Base-by-base conservation (phyloP, 306 rosid species). In the Cicer judaicum region DNA sequence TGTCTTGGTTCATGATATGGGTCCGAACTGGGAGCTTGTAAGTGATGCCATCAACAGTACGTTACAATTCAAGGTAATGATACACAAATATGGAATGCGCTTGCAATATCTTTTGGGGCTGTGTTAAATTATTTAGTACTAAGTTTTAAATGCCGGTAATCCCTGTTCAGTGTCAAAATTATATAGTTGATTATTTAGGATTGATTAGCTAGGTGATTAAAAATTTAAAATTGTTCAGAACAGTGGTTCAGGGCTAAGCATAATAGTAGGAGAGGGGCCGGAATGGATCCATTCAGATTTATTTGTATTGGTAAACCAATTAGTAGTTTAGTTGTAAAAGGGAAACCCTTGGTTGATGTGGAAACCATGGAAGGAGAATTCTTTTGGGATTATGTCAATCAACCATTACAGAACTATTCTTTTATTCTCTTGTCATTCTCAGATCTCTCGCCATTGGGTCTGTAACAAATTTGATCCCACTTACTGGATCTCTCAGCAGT, bases 1-100 rank as follows among this genome's bases (percentile, higher is more conserved):
- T 85, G 99, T 95, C 62, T 86, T 92, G 70, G 99, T 92, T 55
- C 99, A 95, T 79, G 99, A 95, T 81, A 90, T 95, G 99, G 99
- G 99, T 74, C 99, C 91, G 21, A 95, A 95, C 72, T 95, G 99
- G 99, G 99, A 95, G 92, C 92, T 95, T 53, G 85, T 95, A 55
- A 90, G 98, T 53, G 99, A 95, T 84, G 97, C 95, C 62, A 87
- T 95, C 76, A 95, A 90, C 79, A 89, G 91, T 75, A 88, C 93
- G 29, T 82, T 95, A 76, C 99, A 92, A 64, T 87, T 95, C 54
- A 92, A 92, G 98, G 99, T 95, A 82, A 71, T 68, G 54, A 16
- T 74, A 4, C 55, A 1, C 59, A 47, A 15, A 34, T 68, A 62
- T 72, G 64, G 62, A 8, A 42, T 36, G 49, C 21, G 39, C 10